phyloP scores from a whole-genome alignment of 768 basidiomycete species.

The Lactarius sanguifluus region DNA sequence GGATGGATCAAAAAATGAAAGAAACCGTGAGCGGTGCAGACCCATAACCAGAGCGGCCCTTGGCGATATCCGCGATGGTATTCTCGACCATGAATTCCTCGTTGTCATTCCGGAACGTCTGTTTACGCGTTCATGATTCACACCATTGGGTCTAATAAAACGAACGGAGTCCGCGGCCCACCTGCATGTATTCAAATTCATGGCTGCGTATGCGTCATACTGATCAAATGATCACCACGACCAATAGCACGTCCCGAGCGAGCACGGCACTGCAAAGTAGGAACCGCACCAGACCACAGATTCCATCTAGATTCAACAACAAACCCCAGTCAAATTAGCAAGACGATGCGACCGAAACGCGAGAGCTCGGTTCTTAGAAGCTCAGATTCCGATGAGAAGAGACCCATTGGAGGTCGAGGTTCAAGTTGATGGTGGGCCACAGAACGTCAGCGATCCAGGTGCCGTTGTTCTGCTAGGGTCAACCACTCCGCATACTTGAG shows the following conservation, averaged over 20 bases:
- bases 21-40: slow-evolving; percentile 24
- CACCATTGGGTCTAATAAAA: not conserved
- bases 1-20: not conserved
- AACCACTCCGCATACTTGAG: slow-evolving; percentile 27
- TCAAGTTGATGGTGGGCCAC: slow-evolving; percentile 23
- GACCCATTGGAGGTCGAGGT: slow-evolving; percentile 26
- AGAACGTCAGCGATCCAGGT: slow-evolving; percentile 18
- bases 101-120: slow-evolving; percentile 26
- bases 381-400: slow-evolving; percentile 23
- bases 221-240: not conserved
- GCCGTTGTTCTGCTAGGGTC: slow-evolving; percentile 22
- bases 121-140: not conserved
- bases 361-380: slow-evolving; percentile 8
- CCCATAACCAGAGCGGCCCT: slow-evolving; percentile 25
- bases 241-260: slow-evolving; percentile 20
- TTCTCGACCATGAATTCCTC: slow-evolving; percentile 26
- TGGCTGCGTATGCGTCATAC: slow-evolving; percentile 16
- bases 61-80: slow-evolving; percentile 10
- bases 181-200: slow-evolving; percentile 25
- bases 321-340: not conserved
- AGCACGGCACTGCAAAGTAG: slow-evolving; percentile 23
- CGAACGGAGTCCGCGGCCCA: not conserved
- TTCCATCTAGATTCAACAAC: slow-evolving; percentile 4
- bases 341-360: not conserved
- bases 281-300: slow-evolving; percentile 28